phyloP scores from a whole-genome alignment of 768 basidiomycete species.

The Gelatoporia subvermispora region DNA sequence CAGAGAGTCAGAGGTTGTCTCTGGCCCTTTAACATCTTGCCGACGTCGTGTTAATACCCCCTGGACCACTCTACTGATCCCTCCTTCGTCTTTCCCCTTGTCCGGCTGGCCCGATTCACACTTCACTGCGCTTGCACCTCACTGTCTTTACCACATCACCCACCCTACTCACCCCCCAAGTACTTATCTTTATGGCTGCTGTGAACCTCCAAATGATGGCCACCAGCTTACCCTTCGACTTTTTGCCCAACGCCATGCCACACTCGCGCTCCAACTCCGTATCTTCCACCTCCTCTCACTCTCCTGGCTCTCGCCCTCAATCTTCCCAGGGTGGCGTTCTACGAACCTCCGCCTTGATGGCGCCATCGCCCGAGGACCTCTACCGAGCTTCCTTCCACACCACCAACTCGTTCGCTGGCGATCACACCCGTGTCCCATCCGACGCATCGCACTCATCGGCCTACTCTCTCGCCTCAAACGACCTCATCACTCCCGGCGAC shows the following conservation, averaged over 20 bases:
- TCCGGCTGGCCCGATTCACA: slow-evolving; percentile 56
- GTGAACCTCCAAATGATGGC: slow-evolving; percentile 73
- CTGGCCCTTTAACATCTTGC: too few species aligned
- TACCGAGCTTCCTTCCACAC: slow-evolving; percentile 64
- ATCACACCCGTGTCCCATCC: slow-evolving; percentile 39
- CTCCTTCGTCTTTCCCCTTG: slow-evolving; percentile 16
- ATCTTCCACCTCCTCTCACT: slow-evolving; percentile 63
- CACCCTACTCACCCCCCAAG: slow-evolving; percentile 10
- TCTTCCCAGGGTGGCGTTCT: slow-evolving; percentile 65
- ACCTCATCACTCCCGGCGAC: slow-evolving; percentile 44
- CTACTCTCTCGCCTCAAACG: slow-evolving; percentile 37
- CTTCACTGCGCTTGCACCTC: slow-evolving; percentile 24
- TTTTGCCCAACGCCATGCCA: slow-evolving; percentile 52
- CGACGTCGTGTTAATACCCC: too few species aligned
- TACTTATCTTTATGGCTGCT: slow-evolving; percentile 52
- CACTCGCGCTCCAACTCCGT: slow-evolving; percentile 79
- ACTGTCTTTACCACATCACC: slow-evolving; percentile 32
- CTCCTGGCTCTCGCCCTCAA: slow-evolving; percentile 69
- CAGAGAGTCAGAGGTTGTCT: too few species aligned
- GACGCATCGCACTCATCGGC: slow-evolving; percentile 37
- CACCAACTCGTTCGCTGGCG: slow-evolving; percentile 36
- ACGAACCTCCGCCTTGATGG: slow-evolving; percentile 47
- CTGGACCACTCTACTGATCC: slow-evolving; percentile 18
- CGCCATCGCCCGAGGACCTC: slow-evolving; percentile 59
- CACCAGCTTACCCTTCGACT: slow-evolving; percentile 64